Evolutionary conservation across 2,329 filamentous ascomycete genomes (phyloP), one percentile per base, ranked within the genome.

Genomic region (Tolypocladium paradoxum): DNA sequence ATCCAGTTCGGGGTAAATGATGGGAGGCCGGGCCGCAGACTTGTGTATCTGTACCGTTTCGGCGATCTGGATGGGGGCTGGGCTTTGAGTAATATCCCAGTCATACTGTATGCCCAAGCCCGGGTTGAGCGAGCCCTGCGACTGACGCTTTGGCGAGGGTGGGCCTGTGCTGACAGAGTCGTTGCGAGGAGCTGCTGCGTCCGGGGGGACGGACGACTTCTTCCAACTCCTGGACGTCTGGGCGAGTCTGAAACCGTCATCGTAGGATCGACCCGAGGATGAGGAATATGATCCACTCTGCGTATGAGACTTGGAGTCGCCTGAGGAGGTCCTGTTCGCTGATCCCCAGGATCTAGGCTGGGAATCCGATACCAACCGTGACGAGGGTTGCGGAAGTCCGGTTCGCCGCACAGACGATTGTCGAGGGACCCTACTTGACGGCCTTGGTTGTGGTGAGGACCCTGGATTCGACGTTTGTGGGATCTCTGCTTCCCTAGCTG

Each of bases 1-100:
- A 62, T 85, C 82, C 20, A 85, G 65, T 58, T 85, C 82, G 2
- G 82, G 82, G 57, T 79, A 81, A 52, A 79, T 74, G 14, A 71
- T 73, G 38, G 75, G 70, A 7, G 73, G 66, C 24, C 73, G 74
- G 7, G 66, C 62, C 27, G 61, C 62, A 0, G 68, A 62, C 43
- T 66, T 70, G 35, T 68, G 65, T 35, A 70, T 59, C 40, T 78
- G 75, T 24, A 71, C 56, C n/a, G 64, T 64, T 38, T 75, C 74
- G 9, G 70, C 68, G 11, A 68, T 54, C 40, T 68, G 68, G n/a
- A 73, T 67, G 40, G 76, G 72, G 38, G 68, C 68, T 0, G 75
- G 73, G 46, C 73, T 78, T 36, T 70, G 68, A 0, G 72, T 73
- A 34, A 73, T 60, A 45, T 64, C 65, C 40, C 71, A 69, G 56